Evolutionary conservation across 129 eudicot genomes (phyloP).

Genomic region (Chrysanthemum makinoi): DNA sequence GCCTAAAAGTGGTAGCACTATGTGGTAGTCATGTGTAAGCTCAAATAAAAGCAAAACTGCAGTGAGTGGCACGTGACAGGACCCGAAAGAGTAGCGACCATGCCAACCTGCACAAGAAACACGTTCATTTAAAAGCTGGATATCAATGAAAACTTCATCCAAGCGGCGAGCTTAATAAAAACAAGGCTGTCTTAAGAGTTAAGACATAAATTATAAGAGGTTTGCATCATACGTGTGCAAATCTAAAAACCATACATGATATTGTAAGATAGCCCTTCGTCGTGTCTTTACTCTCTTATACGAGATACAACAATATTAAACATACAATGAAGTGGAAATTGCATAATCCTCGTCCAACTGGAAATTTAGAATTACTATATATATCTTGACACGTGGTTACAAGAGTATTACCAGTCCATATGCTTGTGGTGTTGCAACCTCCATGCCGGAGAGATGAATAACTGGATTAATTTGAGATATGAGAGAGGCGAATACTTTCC

Average conservation of each 20-base stretch:
- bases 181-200: not conserved
- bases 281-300: not conserved
- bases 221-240: too few species aligned
- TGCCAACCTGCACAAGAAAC: conserved; percentile 70
- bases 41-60: conserved; percentile 36
- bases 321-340: not conserved
- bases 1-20: too few species aligned
- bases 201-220: not conserved
- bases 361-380: not conserved
- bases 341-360: not conserved
- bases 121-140: conserved; percentile 12
- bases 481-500: conserved; percentile 56
- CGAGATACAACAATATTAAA: not conserved
- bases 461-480: conserved; percentile 48
- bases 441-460: conserved; percentile 21
- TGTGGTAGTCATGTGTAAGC: too few species aligned
- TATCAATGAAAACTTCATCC: not conserved
- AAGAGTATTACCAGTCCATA: too few species aligned
- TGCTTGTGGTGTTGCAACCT: too few species aligned
- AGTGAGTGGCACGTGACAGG: conserved; percentile 87
- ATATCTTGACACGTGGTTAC: too few species aligned
- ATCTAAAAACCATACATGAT: too few species aligned
- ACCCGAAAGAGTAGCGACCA: conserved; percentile 99
- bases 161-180: not conserved
- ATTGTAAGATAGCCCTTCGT: not conserved